Evolutionary conservation across 208 protist species (phyloP), one percentile per base, ranked within the genome.

Genomic region (Trypanosoma vivax): DNA sequence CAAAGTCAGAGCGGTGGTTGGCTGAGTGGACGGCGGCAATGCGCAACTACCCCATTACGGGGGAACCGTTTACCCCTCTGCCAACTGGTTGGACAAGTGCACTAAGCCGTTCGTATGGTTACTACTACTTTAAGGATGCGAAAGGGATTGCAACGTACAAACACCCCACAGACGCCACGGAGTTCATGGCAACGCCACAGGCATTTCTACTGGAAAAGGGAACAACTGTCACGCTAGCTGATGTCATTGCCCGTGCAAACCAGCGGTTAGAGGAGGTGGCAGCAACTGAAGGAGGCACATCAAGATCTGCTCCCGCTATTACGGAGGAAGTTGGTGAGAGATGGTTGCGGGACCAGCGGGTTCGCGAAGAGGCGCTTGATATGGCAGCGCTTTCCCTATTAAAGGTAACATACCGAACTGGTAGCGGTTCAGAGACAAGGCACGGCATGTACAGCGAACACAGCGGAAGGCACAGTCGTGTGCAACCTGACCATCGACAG

Each of bases 101-200:
- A 1, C 34, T 79, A 5, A 83, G 65, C 39, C 73, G 79, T 29
- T 63, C 65, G 4, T 73, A 70, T 46, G 86, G 86, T 0, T 69
- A 79, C 45, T 94, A 94, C 73, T 79, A 71, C 72, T 92, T 81
- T 57, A 79, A 69, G 63, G 46, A 37, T 2, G 42, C 51, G 9
- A 41, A 58, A 27, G 53, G 70, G 11, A 50, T 60, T 23, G 50
- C 74, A 0, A 84, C 76, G 10, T 84, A 83, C 61, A 70, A 55
- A 37, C 86, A 93, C 24, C 86, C 86, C 14, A 71, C 58, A 2
- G 74, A 82, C 48, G 60, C 41, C 1, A 72, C 70, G 37, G 70
- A 79, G 51, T 88, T 79, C 55, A 81, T 83, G 40, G 86, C 54
- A 35, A 67, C 76, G 0, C 86, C 86, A 16, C 86, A 93, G 46